Percentiles rank a stretch among this genome's conserved stretches.
Conservation (phyloP, 768 basidiomycete genomes). For the Suillus ampliporus region DNA sequence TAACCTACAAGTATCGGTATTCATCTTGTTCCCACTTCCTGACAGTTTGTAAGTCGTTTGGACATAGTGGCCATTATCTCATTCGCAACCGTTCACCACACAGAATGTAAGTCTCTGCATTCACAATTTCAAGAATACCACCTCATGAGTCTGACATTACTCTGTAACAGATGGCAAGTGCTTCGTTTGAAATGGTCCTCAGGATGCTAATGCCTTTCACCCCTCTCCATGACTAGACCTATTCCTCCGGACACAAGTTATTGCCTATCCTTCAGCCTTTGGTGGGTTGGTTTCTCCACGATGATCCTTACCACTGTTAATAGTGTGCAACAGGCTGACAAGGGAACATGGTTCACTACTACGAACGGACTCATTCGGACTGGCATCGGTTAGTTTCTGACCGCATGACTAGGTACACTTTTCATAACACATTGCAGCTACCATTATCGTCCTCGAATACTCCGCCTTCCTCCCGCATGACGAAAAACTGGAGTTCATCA, state of each 20-base stretch:
- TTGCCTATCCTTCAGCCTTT: neutral
- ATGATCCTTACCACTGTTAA: neutral
- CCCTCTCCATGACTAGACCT: neutral
- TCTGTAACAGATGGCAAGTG: neutral
- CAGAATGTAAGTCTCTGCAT: neutral
- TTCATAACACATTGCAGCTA: neutral
- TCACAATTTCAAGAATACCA: neutral
- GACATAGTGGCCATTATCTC: neutral
- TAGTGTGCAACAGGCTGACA: neutral
- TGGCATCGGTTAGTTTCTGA: neutral
- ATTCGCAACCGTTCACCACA: neutral
- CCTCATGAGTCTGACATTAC: neutral
- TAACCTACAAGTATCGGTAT: too few relatives aligned
- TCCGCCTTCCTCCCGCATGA: neutral
- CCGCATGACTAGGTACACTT: neutral
- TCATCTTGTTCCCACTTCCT: neutral
- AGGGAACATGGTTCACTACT: neutral
- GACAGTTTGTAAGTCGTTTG: neutral
- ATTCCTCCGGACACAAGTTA: accelerated
- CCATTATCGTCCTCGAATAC: neutral
- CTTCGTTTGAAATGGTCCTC: neutral
- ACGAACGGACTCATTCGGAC: neutral
- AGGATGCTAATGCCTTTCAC: neutral
- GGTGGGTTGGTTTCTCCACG: neutral
- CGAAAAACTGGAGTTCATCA: accelerated